These are phyloP conservation scores for Ceratobasidium sp. DNA, from an alignment of 1,284 basidiomycete species.

Conservation along the genomic window DNA sequence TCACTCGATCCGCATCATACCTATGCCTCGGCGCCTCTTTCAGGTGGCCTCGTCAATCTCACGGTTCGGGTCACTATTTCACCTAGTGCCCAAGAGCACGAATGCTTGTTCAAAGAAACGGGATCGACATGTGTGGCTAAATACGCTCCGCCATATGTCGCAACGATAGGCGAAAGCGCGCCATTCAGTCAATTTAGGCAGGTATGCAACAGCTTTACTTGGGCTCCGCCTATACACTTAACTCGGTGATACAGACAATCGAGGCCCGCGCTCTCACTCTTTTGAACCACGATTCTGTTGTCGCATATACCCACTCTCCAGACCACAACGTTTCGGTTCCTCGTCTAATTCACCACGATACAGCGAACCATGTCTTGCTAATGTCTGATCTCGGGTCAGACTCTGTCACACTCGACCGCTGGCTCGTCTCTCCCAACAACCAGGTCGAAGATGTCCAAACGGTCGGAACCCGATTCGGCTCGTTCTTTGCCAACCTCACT, in stretches of 20 bases:
- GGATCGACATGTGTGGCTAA: conserved; percentile 13
- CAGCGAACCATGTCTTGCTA: neutral
- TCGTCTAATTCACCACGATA: conserved; percentile 8
- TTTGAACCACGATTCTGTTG: neutral
- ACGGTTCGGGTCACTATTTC: conserved; percentile 4
- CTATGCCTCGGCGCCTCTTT: conserved; percentile 7
- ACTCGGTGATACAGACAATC: neutral
- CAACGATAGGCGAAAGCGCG: conserved; percentile 14
- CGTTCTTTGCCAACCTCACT: conserved; percentile 14
- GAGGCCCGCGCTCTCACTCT: conserved; percentile 21
- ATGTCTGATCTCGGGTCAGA: conserved; percentile 17
- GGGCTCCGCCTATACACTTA: no score
- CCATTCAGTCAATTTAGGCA: conserved; percentile 32
- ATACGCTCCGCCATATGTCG: conserved; percentile 24
- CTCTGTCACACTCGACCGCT: neutral
- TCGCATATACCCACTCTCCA: conserved; percentile 27
- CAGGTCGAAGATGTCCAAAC: neutral
- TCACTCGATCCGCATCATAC: conserved; percentile 26
- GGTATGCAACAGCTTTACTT: neutral
- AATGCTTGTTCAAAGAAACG: neutral
- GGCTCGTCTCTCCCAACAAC: neutral
- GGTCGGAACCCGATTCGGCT: neutral
- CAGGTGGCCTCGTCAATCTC: conserved; percentile 9
- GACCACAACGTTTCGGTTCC: neutral
- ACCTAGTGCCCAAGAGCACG: neutral